phyloP scores from a whole-genome alignment of 352 stramenopile genomes.

The Globisporangium ultimum region DNA sequence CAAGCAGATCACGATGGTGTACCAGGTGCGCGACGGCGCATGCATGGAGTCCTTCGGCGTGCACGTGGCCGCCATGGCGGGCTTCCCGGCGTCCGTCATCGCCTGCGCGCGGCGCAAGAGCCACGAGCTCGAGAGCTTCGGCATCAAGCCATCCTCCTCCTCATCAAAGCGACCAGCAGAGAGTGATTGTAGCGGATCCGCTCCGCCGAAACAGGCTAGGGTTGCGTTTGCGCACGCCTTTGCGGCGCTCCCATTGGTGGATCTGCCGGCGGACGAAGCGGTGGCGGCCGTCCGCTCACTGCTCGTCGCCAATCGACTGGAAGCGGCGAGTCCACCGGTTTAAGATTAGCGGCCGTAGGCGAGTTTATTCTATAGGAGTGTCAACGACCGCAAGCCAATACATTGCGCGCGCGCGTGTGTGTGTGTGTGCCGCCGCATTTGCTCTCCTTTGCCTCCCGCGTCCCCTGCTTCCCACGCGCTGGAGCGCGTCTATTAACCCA shows the following conservation, averaged over 20 bases:
- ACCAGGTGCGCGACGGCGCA: slow-evolving; percentile 91
- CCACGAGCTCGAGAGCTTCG: slow-evolving; percentile 89
- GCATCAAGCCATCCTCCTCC: slow-evolving; percentile 11
- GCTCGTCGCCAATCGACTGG: slow-evolving; percentile 12
- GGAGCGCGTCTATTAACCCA: not conserved
- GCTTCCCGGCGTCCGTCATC: slow-evolving; percentile 94
- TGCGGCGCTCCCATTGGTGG: slow-evolving; percentile 63
- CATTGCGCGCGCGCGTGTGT: not conserved
- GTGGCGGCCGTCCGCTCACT: slow-evolving; percentile 32
- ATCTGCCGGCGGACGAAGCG: slow-evolving; percentile 42
- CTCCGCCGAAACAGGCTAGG: slow-evolving; percentile 38
- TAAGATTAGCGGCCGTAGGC: not conserved
- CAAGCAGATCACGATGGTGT: slow-evolving; percentile 89
- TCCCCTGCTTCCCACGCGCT: not conserved
- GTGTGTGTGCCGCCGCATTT: too few relatives aligned
- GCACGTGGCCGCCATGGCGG: slow-evolving; percentile 96
- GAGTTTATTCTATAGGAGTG: too few relatives aligned
- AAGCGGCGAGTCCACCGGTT: slow-evolving; percentile 6
- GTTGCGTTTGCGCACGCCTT: slow-evolving; percentile 48
- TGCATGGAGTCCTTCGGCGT: slow-evolving; percentile 99
- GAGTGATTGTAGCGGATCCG: slow-evolving; percentile 5
- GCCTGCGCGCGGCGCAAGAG: slow-evolving; percentile 93
- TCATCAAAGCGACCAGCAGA: slow-evolving; percentile 5
- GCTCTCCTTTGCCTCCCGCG: too few relatives aligned
- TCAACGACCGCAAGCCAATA: too few relatives aligned